Evolutionary conservation across 441 rosid species (phyloP).

Genomic region (Dalechampia spathulata): DNA sequence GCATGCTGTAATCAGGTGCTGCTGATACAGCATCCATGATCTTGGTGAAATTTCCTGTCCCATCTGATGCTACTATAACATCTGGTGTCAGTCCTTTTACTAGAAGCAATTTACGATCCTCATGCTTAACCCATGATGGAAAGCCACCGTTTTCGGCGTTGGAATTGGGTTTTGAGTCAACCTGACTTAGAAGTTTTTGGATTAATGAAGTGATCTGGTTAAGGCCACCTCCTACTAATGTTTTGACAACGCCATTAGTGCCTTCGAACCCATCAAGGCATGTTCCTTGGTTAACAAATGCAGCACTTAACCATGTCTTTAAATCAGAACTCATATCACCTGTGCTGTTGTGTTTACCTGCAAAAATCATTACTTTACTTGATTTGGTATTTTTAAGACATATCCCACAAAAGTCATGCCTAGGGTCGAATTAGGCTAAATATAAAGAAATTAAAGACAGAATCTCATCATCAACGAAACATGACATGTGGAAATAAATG

Average conservation of each 20-base stretch:
- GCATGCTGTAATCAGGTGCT: constrained; percentile 60
- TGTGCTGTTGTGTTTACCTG: constrained; percentile 65
- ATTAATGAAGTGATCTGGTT: constrained; percentile 50
- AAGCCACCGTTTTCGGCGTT: constrained; percentile 15
- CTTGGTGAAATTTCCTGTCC: constrained; percentile 58
- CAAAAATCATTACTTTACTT: no score
- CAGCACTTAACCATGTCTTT: constrained; percentile 79
- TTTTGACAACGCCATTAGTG: constrained; percentile 37
- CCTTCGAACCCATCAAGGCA: constrained; percentile 82
- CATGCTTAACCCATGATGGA: constrained; percentile 54
- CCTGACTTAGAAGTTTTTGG: constrained; percentile 39
- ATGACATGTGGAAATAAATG: no score
- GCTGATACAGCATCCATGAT: constrained; percentile 60
- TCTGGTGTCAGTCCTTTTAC: constrained; percentile 38
- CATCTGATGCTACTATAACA: constrained; percentile 70
- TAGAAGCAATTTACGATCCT: constrained; percentile 47
- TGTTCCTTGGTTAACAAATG: constrained; percentile 67
- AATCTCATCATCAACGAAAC: no score
- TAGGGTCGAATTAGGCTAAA: no score
- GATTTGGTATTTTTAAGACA: no score
- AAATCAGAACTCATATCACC: constrained; percentile 69
- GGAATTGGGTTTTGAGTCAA: constrained; percentile 30
- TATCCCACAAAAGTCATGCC: no score
- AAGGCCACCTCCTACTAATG: constrained; percentile 45
- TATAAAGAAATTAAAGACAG: no score